A percentile compares a stretch with the other conserved stretches of the same genome.
These are phyloP conservation scores for Aspergillus cavernicola DNA, from an alignment of 495 filamentous ascomycete species.

Conservation along the genomic window DNA sequence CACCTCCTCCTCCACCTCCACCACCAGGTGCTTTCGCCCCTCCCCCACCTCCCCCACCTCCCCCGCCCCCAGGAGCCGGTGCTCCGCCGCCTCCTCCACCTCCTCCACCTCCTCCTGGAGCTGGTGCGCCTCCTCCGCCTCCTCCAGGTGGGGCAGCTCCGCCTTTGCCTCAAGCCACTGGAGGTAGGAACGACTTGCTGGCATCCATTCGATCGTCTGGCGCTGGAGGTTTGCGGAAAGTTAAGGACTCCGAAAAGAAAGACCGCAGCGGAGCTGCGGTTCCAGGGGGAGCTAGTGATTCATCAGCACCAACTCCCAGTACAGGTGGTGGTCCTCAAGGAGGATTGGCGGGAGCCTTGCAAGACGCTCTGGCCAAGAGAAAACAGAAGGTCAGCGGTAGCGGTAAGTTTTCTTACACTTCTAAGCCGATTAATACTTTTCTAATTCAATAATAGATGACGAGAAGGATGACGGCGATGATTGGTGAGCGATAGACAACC, in stretches of 20 bases:
- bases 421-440: background rate
- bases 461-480: conserved; percentile 76
- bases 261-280: conserved; percentile 75
- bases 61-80: conserved; percentile 25
- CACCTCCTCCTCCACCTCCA: conserved; percentile 46
- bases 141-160: conserved; percentile 63
- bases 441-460: conserved; percentile 56
- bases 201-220: conserved; percentile 79
- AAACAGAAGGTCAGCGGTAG: conserved; percentile 87
- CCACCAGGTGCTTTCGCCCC: conserved; percentile 49
- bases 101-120: conserved; percentile 46
- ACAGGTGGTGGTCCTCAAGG: conserved; percentile 56
- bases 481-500: conserved; percentile 48
- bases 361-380: conserved; percentile 69
- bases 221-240: conserved; percentile 72
- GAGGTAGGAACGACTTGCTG: conserved; percentile 62
- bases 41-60: conserved; percentile 35
- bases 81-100: conserved; percentile 30
- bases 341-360: conserved; percentile 76
- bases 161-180: conserved; percentile 48
- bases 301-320: conserved; percentile 44
- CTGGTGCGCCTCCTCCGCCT: conserved; percentile 62
- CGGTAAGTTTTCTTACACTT: conserved; percentile 63
- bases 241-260: conserved; percentile 68
- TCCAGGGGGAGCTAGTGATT: conserved; percentile 52